These are phyloP conservation scores for Gossypium aridum DNA, from an alignment of 441 rosid species.

Conservation along the genomic window DNA sequence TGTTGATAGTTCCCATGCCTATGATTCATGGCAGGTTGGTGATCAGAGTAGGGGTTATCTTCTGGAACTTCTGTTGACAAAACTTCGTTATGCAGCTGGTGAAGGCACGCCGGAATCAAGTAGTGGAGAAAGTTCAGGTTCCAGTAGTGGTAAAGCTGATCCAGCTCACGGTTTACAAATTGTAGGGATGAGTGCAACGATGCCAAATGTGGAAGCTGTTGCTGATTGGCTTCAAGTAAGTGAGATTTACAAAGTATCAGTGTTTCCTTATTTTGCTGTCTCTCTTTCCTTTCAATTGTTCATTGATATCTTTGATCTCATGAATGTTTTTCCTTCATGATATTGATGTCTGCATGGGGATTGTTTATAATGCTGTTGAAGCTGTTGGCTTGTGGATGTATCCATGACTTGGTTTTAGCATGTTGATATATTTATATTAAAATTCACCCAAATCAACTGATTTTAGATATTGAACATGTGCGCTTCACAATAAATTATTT, in stretches of 20 bases:
- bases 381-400: background rate
- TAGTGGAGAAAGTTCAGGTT: conserved; percentile 87
- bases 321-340: background rate
- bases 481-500: background rate
- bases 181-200: conserved; percentile 99
- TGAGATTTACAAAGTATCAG: conserved; percentile 8
- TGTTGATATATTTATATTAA: background rate
- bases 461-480: background rate
- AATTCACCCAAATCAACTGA: background rate
- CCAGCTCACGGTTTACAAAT: conserved; percentile 85
- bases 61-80: conserved; percentile 91
- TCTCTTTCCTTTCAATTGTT: conserved; percentile 9
- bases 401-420: background rate
- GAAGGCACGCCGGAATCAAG: conserved; percentile 79
- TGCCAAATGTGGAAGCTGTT: conserved; percentile 98
- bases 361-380: conserved; percentile 7
- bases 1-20: conserved; percentile 17
- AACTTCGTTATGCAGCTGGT: conserved; percentile 97
- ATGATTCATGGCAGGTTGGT: conserved; percentile 62
- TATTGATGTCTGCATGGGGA: background rate
- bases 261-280: background rate
- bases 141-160: conserved; percentile 75
- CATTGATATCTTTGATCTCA: background rate
- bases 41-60: conserved; percentile 98
- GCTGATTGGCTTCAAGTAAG: conserved; percentile 99